Evolutionary conservation across 345 rosid species (phyloP).

Genomic region (Schrenkiella parvula): DNA sequence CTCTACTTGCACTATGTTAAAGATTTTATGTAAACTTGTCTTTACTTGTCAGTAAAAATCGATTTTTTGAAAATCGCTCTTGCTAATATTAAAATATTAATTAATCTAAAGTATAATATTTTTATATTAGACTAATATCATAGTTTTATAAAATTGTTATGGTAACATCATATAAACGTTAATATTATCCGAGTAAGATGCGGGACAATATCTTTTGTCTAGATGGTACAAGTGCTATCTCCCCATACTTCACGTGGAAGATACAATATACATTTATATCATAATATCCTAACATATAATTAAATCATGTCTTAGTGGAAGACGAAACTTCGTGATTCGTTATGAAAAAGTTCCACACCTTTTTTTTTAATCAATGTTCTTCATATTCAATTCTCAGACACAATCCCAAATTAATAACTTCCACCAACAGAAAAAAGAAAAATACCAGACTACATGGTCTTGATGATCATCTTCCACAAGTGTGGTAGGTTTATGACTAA

Average conservation of each 20-base stretch:
- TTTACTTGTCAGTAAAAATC: too few relatives aligned
- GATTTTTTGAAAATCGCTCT: too few relatives aligned
- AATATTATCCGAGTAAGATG: background rate
- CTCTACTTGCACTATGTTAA: too few relatives aligned
- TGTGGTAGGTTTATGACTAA: conserved; percentile 9
- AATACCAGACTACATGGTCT: conserved; percentile 16
- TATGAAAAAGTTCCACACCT: background rate
- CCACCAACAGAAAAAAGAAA: conserved; percentile 4
- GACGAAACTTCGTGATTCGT: conserved; percentile 25
- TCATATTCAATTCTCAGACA: background rate
- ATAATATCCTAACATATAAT: background rate
- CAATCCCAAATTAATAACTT: too few relatives aligned
- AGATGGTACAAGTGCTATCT: background rate
- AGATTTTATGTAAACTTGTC: too few relatives aligned
- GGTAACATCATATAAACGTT: too few relatives aligned
- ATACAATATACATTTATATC: background rate
- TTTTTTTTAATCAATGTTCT: background rate
- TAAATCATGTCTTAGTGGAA: conserved; percentile 5
- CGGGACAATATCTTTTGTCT: background rate
- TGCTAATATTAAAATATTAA: too few relatives aligned
- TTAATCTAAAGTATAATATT: too few relatives aligned
- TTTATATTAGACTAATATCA: too few relatives aligned
- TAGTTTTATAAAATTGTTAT: too few relatives aligned
- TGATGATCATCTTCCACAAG: conserved; percentile 2
- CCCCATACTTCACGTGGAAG: conserved; percentile 12